Evolutionary conservation across 2,329 filamentous ascomycete species (phyloP).

Genomic region (Thielaviopsis populi): DNA sequence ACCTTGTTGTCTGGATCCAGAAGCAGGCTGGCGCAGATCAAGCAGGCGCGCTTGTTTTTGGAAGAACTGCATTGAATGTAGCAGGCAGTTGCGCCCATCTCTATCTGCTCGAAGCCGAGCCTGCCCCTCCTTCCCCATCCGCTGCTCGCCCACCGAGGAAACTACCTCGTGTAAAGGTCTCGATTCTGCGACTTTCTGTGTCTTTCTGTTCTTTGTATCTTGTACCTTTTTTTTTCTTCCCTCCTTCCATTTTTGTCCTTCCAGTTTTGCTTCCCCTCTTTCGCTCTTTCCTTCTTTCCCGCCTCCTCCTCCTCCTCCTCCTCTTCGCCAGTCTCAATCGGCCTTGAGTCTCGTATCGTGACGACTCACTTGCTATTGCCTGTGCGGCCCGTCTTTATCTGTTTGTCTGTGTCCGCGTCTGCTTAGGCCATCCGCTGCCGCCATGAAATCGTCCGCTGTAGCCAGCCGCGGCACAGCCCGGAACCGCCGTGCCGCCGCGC

Average conservation of each 20-base stretch:
- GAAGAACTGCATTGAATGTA: neutral
- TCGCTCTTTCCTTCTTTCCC: neutral
- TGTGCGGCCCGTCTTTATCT: neutral
- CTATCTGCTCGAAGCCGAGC: neutral
- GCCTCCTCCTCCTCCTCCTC: neutral
- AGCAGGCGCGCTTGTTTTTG: neutral
- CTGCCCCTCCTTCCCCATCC: neutral
- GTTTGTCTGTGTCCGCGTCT: neutral
- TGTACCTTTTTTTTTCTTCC: neutral
- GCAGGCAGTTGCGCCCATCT: neutral
- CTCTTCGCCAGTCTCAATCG: neutral
- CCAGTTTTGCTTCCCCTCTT: neutral
- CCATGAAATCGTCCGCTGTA: slow-evolving; percentile 17
- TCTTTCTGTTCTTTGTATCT: neutral
- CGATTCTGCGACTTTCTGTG: neutral
- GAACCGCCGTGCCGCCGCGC: slow-evolving; percentile 12
- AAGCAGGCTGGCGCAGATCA: neutral
- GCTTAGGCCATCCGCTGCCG: neutral
- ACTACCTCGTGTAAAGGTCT: neutral
- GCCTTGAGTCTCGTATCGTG: neutral
- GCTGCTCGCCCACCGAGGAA: neutral
- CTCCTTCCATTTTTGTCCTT: neutral
- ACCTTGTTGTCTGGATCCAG: neutral
- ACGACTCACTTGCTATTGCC: neutral
- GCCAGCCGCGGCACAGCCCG: slow-evolving; percentile 4